Evolutionary conservation across 139 green algal genomes (phyloP).

Genomic region (Micractinium conductrix): DNA sequence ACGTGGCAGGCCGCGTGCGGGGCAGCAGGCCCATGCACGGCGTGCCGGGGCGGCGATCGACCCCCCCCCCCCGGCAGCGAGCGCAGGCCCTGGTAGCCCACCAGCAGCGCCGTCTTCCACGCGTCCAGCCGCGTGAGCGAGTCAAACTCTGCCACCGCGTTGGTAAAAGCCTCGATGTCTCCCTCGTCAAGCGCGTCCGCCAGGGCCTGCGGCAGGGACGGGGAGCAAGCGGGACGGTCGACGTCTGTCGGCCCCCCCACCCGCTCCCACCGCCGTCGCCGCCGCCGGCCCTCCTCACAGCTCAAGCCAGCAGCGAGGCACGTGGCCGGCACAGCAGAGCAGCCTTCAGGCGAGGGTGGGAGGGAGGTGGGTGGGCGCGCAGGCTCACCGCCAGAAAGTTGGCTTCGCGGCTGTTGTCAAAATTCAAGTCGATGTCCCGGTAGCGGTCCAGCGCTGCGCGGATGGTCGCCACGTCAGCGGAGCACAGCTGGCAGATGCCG

Average conservation of each 20-base stretch:
- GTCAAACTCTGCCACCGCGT: constrained; percentile 90
- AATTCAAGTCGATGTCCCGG: constrained; percentile 81
- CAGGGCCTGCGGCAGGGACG: constrained; percentile 51
- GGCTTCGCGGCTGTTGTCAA: constrained; percentile 71
- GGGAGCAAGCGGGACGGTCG: neutral
- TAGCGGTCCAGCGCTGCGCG: constrained; percentile 71
- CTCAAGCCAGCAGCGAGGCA: too few relatives aligned
- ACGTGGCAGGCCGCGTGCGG: neutral
- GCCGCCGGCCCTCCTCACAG: neutral
- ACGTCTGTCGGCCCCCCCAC: neutral
- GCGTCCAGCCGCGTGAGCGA: constrained; percentile 86
- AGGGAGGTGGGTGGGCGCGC: too few relatives aligned
- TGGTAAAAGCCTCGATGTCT: constrained; percentile 85
- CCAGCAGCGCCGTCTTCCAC: constrained; percentile 76
- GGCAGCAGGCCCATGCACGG: neutral
- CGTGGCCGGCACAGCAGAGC: too few relatives aligned
- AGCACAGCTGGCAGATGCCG: constrained; percentile 86
- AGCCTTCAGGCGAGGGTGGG: neutral
- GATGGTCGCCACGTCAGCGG: constrained; percentile 33
- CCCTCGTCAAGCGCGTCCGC: constrained; percentile 65
- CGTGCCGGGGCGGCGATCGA: too few relatives aligned
- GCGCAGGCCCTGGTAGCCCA: too few relatives aligned
- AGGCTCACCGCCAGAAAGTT: constrained; percentile 61
- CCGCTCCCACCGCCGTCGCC: neutral
- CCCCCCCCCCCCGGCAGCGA: too few relatives aligned